Conservation (phyloP, 106 monocot genomes). For the Chionographis japonica region DNA sequence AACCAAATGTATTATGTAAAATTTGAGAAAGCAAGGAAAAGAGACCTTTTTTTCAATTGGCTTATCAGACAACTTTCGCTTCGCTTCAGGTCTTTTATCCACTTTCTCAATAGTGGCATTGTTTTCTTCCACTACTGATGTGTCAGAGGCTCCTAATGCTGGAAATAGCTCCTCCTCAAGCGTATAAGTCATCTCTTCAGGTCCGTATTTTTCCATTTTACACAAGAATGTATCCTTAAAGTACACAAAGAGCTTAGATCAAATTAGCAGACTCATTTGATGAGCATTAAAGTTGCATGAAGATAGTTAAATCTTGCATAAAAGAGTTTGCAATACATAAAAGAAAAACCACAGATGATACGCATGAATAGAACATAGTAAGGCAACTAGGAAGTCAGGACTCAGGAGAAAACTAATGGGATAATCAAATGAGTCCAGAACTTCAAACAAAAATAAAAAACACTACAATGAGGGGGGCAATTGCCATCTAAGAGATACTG, state of each 20-base stretch:
- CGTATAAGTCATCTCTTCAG: slow-evolving; percentile 83
- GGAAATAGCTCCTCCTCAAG: slow-evolving; percentile 76
- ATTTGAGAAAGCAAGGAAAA: slow-evolving; percentile 3
- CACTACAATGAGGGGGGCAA: no score
- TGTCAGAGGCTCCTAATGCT: slow-evolving; percentile 21
- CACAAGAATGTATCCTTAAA: slow-evolving; percentile 36
- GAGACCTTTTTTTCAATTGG: slow-evolving; percentile 81
- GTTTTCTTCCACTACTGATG: slow-evolving; percentile 30
- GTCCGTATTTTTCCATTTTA: slow-evolving; percentile 39
- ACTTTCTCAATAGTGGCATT: slow-evolving; percentile 18
- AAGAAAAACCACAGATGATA: no score
- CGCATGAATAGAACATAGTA: no score
- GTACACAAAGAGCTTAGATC: slow-evolving; percentile 11
- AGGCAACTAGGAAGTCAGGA: no score
- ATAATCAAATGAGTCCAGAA: no score
- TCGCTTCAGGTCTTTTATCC: slow-evolving; percentile 35
- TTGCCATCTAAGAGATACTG: no score
- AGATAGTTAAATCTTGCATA: no score
- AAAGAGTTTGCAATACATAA: no score
- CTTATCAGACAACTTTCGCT: slow-evolving; percentile 69
- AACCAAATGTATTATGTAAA: slow-evolving; percentile 2
- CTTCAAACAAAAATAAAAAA: no score
- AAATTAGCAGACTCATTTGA: neutral
- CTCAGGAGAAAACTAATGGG: no score
- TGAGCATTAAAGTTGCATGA: no score